Percentiles rank a stretch among this genome's conserved stretches.
Conservation (phyloP, 352 stramenopile species). For the Phytophthora cryptogea region DNA sequence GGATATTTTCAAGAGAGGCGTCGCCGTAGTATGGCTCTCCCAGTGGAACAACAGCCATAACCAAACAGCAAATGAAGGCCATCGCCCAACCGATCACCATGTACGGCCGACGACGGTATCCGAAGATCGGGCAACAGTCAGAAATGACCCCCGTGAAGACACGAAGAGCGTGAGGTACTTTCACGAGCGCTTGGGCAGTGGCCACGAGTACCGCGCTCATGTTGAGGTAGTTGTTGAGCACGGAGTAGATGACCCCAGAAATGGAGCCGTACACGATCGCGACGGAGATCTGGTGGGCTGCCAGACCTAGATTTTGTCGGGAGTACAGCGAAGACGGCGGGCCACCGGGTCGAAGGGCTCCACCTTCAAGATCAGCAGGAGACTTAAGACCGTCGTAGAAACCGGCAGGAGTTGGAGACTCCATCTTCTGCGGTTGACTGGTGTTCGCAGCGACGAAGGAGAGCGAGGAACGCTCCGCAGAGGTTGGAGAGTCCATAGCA, state of each 20-base stretch:
- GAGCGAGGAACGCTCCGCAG: constrained; percentile 10
- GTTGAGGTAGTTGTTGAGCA: constrained; percentile 64
- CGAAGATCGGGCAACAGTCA: constrained; percentile 47
- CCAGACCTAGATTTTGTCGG: constrained; percentile 37
- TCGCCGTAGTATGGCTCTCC: constrained; percentile 51
- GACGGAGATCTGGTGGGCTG: constrained; percentile 40
- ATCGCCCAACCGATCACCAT: constrained; percentile 46
- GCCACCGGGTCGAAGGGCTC: constrained; percentile 39
- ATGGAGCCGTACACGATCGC: constrained; percentile 46
- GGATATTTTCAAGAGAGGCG: constrained; percentile 24
- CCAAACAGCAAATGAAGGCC: constrained; percentile 32
- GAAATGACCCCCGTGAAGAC: constrained; percentile 50
- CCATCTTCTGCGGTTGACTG: constrained; percentile 9
- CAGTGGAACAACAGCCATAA: constrained; percentile 43
- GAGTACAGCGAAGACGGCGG: constrained; percentile 42
- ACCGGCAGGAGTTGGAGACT: constrained; percentile 9
- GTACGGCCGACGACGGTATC: constrained; percentile 51
- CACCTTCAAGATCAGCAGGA: constrained; percentile 26
- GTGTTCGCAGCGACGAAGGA: constrained; percentile 8
- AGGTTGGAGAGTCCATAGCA: constrained; percentile 15
- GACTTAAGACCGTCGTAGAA: constrained; percentile 29
- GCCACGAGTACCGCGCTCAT: constrained; percentile 42
- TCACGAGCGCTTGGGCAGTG: constrained; percentile 40
- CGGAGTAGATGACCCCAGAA: constrained; percentile 43
- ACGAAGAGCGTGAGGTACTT: constrained; percentile 43